A percentile compares a stretch with the other conserved stretches of the same genome.
Conservation (phyloP, 2,329 filamentous ascomycete species). For the Laburnicola sp. region DNA sequence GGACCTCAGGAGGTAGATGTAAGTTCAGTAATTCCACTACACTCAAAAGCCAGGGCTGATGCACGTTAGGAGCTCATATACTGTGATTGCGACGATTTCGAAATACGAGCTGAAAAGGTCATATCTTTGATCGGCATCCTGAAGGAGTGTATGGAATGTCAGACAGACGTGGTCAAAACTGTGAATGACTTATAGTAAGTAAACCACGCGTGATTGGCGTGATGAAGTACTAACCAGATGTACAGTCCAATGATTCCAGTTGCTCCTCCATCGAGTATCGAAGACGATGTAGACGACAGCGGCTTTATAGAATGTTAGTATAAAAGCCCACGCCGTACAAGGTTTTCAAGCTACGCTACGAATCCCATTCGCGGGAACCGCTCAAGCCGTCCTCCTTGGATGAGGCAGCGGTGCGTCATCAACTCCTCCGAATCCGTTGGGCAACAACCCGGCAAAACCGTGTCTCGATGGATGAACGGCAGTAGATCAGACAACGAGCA, state of each 20-base stretch:
- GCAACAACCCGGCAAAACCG: constrained; percentile 9
- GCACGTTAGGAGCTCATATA: constrained; percentile 9
- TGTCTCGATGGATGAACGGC: constrained; percentile 2
- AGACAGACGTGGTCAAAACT: constrained; percentile 12
- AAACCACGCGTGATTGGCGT: neutral
- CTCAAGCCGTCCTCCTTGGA: neutral
- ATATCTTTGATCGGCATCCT: constrained; percentile 9
- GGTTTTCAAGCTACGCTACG: neutral
- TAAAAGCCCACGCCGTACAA: neutral
- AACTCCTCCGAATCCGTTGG: constrained; percentile 4
- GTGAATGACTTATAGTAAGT: constrained; percentile 12
- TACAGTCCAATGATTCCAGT: neutral
- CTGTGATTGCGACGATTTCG: constrained; percentile 16
- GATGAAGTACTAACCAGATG: neutral
- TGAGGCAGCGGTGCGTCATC: neutral
- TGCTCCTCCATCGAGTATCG: neutral
- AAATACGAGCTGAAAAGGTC: constrained; percentile 11
- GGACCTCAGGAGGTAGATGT: constrained; percentile 10
- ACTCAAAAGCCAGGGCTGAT: neutral
- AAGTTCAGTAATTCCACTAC: neutral
- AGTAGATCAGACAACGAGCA: neutral
- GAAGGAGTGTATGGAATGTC: constrained; percentile 12
- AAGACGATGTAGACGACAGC: constrained; percentile 11
- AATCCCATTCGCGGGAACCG: neutral
- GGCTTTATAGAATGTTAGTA: constrained; percentile 8